phyloP scores from a whole-genome alignment of 257 asterid genomes.

The Ligustrum vulgare region DNA sequence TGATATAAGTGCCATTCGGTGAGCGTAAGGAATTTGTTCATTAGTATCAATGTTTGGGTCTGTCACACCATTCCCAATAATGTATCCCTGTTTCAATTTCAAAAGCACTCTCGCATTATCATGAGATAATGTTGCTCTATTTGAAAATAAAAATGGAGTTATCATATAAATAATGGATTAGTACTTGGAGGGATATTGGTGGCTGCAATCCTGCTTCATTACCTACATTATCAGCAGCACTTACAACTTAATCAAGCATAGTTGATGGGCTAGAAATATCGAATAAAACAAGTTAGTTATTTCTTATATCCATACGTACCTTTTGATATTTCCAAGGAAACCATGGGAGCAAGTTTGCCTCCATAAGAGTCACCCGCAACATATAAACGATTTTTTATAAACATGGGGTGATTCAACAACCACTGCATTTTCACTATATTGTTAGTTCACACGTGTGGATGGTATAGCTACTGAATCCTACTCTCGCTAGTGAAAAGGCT shows the following conservation, averaged over 20 bases:
- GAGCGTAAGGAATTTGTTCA: slow-evolving; percentile 21
- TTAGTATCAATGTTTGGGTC: not conserved
- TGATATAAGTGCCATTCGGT: slow-evolving; percentile 20
- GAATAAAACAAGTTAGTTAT: not conserved
- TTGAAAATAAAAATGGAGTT: too few relatives aligned
- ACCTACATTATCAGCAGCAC: not conserved
- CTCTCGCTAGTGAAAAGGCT: slow-evolving; percentile 12
- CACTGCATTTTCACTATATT: slow-evolving; percentile 24
- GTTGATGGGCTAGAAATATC: not conserved
- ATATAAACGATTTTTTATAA: slow-evolving; percentile 14
- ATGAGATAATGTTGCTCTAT: not conserved
- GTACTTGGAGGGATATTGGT: slow-evolving; percentile 17
- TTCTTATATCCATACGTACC: not conserved
- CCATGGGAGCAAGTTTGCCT: slow-evolving; percentile 11
- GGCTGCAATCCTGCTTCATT: slow-evolving; percentile 19
- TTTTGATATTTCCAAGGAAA: slow-evolving; percentile 13
- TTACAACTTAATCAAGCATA: not conserved
- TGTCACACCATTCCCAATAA: slow-evolving; percentile 17
- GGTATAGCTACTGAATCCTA: too few relatives aligned
- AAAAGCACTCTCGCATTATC: not conserved
- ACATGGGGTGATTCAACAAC: slow-evolving; percentile 24
- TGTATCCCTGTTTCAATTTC: slow-evolving; percentile 19
- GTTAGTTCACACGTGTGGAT: too few relatives aligned
- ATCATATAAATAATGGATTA: not conserved
- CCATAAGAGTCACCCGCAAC: slow-evolving; percentile 8